Percentiles rank a stretch among this genome's conserved stretches.
Conservation (phyloP, 306 rosid genomes). For the Quercus parvula region DNA sequence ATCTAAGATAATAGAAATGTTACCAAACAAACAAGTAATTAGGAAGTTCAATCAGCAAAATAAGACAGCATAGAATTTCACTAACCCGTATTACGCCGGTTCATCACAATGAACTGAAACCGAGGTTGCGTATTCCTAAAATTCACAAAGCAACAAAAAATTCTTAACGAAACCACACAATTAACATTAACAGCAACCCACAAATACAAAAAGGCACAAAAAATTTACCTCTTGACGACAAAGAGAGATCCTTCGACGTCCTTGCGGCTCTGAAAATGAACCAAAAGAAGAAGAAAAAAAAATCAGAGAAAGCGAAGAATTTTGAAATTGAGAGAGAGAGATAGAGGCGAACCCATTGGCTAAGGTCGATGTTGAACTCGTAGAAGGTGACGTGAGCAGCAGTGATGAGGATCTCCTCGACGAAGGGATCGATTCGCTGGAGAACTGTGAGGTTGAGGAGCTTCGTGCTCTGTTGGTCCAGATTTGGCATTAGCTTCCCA, state of each 20-base stretch:
- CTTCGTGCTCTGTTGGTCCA: constrained; percentile 56
- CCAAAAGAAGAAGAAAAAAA: background rate
- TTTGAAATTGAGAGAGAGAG: background rate
- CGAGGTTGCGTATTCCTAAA: constrained; percentile 57
- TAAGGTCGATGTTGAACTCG: constrained; percentile 55
- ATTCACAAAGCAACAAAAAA: background rate
- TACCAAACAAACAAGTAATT: background rate
- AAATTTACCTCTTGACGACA: constrained; percentile 46
- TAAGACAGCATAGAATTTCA: background rate
- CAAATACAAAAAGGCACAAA: background rate
- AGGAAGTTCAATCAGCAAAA: background rate
- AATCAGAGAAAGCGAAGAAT: background rate
- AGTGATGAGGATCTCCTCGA: constrained; percentile 56
- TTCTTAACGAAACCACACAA: background rate
- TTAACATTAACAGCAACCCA: background rate
- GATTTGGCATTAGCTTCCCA: constrained; percentile 60
- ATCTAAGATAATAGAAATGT: background rate
- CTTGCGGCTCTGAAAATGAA: constrained; percentile 51
- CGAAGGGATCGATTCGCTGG: constrained; percentile 59
- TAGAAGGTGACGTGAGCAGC: constrained; percentile 66
- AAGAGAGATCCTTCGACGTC: constrained; percentile 65
- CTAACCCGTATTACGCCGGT: constrained; percentile 62
- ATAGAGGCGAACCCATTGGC: constrained; percentile 44
- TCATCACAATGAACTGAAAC: constrained; percentile 66
- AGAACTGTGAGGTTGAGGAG: constrained; percentile 60